Percentiles rank a stretch among this genome's conserved stretches.
Evolutionary conservation across 2,329 filamentous ascomycete species (phyloP).

Genomic region (Beauveria caledonica): DNA sequence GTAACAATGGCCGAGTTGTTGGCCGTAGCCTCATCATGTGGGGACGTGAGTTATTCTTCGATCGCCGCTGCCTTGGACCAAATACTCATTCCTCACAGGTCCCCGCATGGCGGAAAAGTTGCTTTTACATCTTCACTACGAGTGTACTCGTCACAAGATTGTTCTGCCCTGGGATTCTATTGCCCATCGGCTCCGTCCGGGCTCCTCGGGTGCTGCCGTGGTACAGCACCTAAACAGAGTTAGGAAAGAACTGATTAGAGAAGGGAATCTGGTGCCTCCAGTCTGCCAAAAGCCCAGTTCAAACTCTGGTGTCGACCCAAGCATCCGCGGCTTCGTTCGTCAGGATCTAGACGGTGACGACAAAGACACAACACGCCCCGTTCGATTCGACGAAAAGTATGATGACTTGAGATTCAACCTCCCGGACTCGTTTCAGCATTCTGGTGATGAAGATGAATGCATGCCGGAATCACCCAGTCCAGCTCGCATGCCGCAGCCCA

Average conservation of each 20-base stretch:
- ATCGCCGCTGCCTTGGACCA: background rate
- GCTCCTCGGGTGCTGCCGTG: conserved; percentile 31
- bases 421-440: conserved; percentile 16
- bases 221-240: conserved; percentile 29
- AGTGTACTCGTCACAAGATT: conserved; percentile 24
- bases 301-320: conserved; percentile 15
- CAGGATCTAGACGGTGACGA: conserved; percentile 19
- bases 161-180: conserved; percentile 32
- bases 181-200: conserved; percentile 33
- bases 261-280: conserved; percentile 36
- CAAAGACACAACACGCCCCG: conserved; percentile 19
- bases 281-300: conserved; percentile 19
- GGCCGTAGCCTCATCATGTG: conserved; percentile 35
- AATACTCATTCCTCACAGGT: conserved; percentile 22
- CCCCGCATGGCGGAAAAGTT: conserved; percentile 39
- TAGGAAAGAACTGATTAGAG: conserved; percentile 25
- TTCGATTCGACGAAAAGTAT: conserved; percentile 25
- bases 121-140: conserved; percentile 32
- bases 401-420: conserved; percentile 26
- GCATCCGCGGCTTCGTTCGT: conserved; percentile 28
- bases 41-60: conserved; percentile 30
- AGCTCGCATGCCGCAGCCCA: background rate
- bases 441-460: background rate
- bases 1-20: conserved; percentile 21
- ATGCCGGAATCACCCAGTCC: conserved; percentile 5